Evolutionary conservation across 345 rosid species (phyloP).

Genomic region (Odontarrhena argentea): DNA sequence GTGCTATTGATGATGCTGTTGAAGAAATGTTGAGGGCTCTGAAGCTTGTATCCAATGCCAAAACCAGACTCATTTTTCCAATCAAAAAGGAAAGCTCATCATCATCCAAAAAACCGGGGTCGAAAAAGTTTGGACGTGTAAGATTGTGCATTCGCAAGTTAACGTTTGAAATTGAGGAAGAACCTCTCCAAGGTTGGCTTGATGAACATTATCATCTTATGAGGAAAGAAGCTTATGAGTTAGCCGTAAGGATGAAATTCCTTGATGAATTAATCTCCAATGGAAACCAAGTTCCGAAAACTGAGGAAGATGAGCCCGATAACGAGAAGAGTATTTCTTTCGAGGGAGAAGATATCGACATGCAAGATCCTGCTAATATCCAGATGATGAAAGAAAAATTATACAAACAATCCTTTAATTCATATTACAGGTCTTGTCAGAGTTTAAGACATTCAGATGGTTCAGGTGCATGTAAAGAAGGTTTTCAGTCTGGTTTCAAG

Average conservation of each 20-base stretch:
- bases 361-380: slow-evolving; percentile 57
- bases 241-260: slow-evolving; percentile 79
- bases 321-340: slow-evolving; percentile 50
- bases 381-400: slow-evolving; percentile 63
- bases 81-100: slow-evolving; percentile 64
- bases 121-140: slow-evolving; percentile 65
- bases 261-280: slow-evolving; percentile 66
- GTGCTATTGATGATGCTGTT: slow-evolving; percentile 91
- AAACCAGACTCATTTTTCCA: slow-evolving; percentile 59
- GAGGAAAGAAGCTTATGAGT: slow-evolving; percentile 81
- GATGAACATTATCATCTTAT: slow-evolving; percentile 82
- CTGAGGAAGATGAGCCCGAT: slow-evolving; percentile 51
- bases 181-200: slow-evolving; percentile 97
- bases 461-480: slow-evolving; percentile 80
- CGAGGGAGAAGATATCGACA: slow-evolving; percentile 64
- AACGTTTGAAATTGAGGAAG: slow-evolving; percentile 90
- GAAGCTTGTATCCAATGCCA: slow-evolving; percentile 77
- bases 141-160: slow-evolving; percentile 73
- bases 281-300: slow-evolving; percentile 45
- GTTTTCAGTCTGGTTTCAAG: slow-evolving; percentile 90
- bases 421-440: slow-evolving; percentile 84
- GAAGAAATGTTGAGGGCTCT: slow-evolving; percentile 93
- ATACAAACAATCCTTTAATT: slow-evolving; percentile 62
- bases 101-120: slow-evolving; percentile 63
- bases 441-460: slow-evolving; percentile 64